A percentile compares a stretch with the other conserved stretches of the same genome.
phyloP scores from a whole-genome alignment of 257 asterid species.

The Solanum raphanifolium region DNA sequence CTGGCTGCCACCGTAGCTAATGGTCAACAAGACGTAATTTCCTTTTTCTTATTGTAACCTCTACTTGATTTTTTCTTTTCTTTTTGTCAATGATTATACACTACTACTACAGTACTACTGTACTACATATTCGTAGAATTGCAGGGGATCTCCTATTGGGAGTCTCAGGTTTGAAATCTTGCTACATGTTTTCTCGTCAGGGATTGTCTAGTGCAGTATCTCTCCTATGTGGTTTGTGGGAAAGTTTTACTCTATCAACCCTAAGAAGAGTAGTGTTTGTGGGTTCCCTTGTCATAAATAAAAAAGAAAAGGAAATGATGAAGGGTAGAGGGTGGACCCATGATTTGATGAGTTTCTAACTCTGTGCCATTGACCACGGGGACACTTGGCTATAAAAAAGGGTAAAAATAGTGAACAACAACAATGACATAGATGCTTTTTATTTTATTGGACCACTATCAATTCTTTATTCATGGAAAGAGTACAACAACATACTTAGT shows the following conservation, averaged over 20 bases:
- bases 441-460: neutral
- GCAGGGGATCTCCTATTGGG: neutral
- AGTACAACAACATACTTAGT: neutral
- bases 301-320: neutral
- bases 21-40: neutral
- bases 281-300: no score
- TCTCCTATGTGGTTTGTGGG: no score
- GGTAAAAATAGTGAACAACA: neutral
- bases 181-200: neutral
- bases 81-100: neutral
- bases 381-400: neutral
- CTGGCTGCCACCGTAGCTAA: no score
- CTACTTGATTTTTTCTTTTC: neutral
- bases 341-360: neutral
- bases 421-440: neutral
- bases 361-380: neutral
- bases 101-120: neutral
- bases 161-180: neutral
- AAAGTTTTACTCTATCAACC: no score
- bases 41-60: neutral
- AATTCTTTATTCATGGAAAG: neutral
- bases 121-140: neutral
- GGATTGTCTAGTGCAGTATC: no score
- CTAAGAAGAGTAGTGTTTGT: no score
- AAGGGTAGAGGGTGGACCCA: no score